Percentiles rank a stretch among this genome's conserved stretches.
These are phyloP conservation scores for Mycena sp. DNA, from an alignment of 1,284 basidiomycete species.

Conservation along the genomic window DNA sequence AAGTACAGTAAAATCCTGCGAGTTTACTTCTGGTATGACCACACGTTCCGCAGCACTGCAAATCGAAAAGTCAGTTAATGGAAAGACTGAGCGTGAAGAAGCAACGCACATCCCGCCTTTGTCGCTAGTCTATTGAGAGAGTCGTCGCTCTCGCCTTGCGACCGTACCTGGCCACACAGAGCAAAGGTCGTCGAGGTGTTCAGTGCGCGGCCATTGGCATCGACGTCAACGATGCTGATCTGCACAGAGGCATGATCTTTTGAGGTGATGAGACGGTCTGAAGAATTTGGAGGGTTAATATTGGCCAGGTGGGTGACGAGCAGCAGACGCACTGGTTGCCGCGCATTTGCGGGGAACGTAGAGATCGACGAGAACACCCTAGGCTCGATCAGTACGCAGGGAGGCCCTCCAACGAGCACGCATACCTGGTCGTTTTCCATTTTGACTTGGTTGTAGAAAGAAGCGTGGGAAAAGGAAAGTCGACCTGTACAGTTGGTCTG, in stretches of 20 bases:
- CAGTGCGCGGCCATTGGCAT: slow-evolving; percentile 91
- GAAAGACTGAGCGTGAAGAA: neutral
- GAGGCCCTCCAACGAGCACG: slow-evolving; percentile 22
- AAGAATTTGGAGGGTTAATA: slow-evolving; percentile 2
- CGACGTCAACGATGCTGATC: slow-evolving; percentile 95
- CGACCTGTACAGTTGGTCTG: too few species aligned
- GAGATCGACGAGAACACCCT: slow-evolving; percentile 99
- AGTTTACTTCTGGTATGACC: slow-evolving; percentile 78
- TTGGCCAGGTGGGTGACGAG: slow-evolving; percentile 19
- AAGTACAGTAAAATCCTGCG: neutral
- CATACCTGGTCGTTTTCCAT: slow-evolving; percentile 87
- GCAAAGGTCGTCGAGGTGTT: slow-evolving; percentile 92
- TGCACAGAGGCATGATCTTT: slow-evolving; percentile 99
- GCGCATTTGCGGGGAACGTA: slow-evolving; percentile 99
- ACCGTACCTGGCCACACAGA: slow-evolving; percentile 93
- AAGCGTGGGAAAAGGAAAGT: neutral
- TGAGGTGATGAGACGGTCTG: slow-evolving; percentile 95
- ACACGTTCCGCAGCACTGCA: slow-evolving; percentile 78
- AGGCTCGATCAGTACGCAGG: slow-evolving; percentile 13
- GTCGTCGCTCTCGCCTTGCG: slow-evolving; percentile 97
- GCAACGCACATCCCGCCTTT: slow-evolving; percentile 89
- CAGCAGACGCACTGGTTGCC: slow-evolving; percentile 82
- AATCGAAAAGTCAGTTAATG: slow-evolving; percentile 18
- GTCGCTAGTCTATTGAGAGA: slow-evolving; percentile 97
- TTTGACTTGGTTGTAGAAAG: neutral